Evolutionary conservation across 2,329 filamentous ascomycete species (phyloP).

Genomic region (Aspergillus floridensis): DNA sequence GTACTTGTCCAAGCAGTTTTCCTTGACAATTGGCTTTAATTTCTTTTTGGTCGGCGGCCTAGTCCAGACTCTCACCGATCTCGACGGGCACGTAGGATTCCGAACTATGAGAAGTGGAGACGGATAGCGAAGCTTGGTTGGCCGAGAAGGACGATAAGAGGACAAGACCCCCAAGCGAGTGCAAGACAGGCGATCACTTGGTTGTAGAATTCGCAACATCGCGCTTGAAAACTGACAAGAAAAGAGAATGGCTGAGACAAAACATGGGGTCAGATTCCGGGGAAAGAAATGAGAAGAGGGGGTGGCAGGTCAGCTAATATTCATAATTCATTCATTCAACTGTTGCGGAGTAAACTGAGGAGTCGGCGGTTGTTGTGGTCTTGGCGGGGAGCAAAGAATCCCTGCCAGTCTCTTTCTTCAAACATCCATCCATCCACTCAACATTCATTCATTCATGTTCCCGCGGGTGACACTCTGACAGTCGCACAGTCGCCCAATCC

Average conservation of each 20-base stretch:
- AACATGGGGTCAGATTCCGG: background rate
- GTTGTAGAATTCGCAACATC: constrained; percentile 25
- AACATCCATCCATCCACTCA: background rate
- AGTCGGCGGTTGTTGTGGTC: constrained; percentile 5
- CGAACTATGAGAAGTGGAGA: constrained; percentile 9
- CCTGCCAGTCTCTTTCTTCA: constrained; percentile 7
- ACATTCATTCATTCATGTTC: background rate
- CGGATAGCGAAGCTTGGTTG: constrained; percentile 9
- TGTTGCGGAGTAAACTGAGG: constrained; percentile 1
- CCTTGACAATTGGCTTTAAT: background rate
- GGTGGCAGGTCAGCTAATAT: background rate
- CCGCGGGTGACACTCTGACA: background rate
- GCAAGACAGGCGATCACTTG: constrained; percentile 23
- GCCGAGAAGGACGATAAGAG: constrained; percentile 22
- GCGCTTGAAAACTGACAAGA: background rate
- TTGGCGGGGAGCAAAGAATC: constrained; percentile 6
- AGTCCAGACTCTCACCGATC: background rate
- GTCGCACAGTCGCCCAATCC: background rate
- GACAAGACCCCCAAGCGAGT: constrained; percentile 27
- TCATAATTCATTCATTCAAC: too few species aligned
- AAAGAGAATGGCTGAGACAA: background rate
- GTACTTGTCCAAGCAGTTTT: background rate
- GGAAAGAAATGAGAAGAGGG: background rate
- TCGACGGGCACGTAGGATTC: background rate
- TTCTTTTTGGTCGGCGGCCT: background rate